Percentiles rank a stretch among this genome's conserved stretches.
Conservation (phyloP, 768 basidiomycete species). For the Tricholoma sp. region DNA sequence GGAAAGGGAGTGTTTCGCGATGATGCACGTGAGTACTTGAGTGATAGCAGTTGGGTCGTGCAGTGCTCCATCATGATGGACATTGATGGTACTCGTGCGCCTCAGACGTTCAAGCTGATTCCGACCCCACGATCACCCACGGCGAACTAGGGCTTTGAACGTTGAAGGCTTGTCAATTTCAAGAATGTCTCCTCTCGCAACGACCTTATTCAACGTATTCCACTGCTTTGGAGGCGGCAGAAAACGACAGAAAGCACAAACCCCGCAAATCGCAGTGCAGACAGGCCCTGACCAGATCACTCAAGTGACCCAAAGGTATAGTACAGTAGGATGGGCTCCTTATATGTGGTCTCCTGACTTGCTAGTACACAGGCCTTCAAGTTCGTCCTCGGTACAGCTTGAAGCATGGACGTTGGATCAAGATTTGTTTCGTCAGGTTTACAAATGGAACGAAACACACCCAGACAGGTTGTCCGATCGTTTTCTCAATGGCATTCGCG, state of each 20-base stretch:
- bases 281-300: no score
- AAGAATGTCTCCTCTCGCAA: neutral
- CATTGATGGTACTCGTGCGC: no score
- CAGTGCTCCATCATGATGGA: no score
- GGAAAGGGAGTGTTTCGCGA: no score
- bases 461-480: conserved; percentile 5
- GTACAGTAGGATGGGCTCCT: neutral
- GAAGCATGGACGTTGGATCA: conserved; percentile 10
- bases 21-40: no score
- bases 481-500: conserved; percentile 1
- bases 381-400: conserved; percentile 4
- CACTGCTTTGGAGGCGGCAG: neutral
- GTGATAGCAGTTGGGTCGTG: no score
- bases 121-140: no score
- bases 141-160: no score
- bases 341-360: neutral
- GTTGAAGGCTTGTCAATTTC: no score
- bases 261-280: no score
- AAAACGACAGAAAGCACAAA: neutral
- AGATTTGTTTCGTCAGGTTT: conserved; percentile 6
- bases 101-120: no score
- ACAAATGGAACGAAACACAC: neutral
- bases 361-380: neutral
- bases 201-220: neutral
- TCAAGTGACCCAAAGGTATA: no score